Evolutionary conservation across 306 rosid genomes (phyloP).

Genomic region (Albizia julibrissin): DNA sequence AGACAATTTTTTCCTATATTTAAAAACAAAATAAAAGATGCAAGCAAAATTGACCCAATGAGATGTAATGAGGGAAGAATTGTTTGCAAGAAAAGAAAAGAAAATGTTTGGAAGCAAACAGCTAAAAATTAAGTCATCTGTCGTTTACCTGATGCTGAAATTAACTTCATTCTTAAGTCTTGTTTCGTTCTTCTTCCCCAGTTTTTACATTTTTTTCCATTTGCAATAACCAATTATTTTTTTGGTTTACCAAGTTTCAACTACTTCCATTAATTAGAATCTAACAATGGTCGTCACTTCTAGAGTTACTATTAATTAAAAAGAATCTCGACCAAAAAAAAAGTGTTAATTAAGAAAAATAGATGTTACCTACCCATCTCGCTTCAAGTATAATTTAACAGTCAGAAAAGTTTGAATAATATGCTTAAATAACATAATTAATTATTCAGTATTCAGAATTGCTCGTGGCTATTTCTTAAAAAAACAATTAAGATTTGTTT

Average conservation of each 20-base stretch:
- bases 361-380: neutral
- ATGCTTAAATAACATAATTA: neutral
- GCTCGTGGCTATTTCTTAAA: neutral
- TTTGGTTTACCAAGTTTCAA: neutral
- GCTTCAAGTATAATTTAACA: neutral
- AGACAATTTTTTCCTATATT: too few species aligned
- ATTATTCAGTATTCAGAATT: neutral
- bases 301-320: neutral
- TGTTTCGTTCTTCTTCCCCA: neutral
- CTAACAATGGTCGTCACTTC: neutral
- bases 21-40: neutral
- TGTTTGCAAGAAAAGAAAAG: constrained; percentile 28
- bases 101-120: neutral
- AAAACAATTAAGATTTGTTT: neutral
- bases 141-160: constrained; percentile 11
- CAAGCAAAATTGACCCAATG: neutral
- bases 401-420: neutral
- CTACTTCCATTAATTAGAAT: neutral
- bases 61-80: neutral
- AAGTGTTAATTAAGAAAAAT: neutral
- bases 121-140: neutral
- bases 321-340: too few species aligned
- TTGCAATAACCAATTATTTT: neutral
- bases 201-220: neutral
- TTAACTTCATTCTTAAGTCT: neutral